Evolutionary conservation across 176 grass and related monocot genomes (phyloP).

Genomic region (Luzula sylvatica): DNA sequence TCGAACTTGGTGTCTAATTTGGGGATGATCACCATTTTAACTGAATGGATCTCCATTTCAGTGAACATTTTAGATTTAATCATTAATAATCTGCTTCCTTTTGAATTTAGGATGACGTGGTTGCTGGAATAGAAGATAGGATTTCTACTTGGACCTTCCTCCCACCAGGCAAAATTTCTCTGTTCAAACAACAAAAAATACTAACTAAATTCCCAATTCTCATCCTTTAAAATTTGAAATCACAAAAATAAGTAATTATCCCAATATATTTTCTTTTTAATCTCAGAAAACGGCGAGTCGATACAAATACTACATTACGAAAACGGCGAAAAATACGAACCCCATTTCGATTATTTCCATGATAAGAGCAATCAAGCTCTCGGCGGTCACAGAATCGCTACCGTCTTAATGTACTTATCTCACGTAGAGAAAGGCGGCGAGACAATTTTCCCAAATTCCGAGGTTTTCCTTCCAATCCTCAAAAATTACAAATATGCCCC

Average conservation of each 20-base stretch:
- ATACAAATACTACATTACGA: slow-evolving; percentile 83
- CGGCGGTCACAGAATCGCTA: slow-evolving; percentile 74
- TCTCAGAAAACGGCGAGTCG: slow-evolving; percentile 61
- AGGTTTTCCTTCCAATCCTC: slow-evolving; percentile 30
- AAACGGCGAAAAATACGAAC: slow-evolving; percentile 82
- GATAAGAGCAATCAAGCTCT: slow-evolving; percentile 76
- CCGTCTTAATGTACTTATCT: slow-evolving; percentile 87
- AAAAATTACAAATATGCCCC: too few relatives aligned
- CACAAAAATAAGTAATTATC: slow-evolving; percentile 8
- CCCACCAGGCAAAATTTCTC: slow-evolving; percentile 41
- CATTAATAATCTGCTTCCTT: background rate
- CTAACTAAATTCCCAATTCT: slow-evolving; percentile 10
- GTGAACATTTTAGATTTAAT: too few relatives aligned
- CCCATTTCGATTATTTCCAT: slow-evolving; percentile 82
- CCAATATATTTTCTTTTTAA: slow-evolving; percentile 7
- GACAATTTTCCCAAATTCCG: slow-evolving; percentile 69
- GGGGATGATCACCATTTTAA: background rate
- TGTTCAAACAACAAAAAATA: background rate
- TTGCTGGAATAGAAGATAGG: slow-evolving; percentile 58
- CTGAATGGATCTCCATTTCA: too few relatives aligned
- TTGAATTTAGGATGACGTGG: slow-evolving; percentile 61
- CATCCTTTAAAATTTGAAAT: slow-evolving; percentile 9
- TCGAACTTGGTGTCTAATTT: background rate
- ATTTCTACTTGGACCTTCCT: slow-evolving; percentile 84
- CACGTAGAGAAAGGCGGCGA: slow-evolving; percentile 77